Evolutionary conservation across 495 filamentous ascomycete species (phyloP).

Genomic region (Aspergillus sclerotioniger): DNA sequence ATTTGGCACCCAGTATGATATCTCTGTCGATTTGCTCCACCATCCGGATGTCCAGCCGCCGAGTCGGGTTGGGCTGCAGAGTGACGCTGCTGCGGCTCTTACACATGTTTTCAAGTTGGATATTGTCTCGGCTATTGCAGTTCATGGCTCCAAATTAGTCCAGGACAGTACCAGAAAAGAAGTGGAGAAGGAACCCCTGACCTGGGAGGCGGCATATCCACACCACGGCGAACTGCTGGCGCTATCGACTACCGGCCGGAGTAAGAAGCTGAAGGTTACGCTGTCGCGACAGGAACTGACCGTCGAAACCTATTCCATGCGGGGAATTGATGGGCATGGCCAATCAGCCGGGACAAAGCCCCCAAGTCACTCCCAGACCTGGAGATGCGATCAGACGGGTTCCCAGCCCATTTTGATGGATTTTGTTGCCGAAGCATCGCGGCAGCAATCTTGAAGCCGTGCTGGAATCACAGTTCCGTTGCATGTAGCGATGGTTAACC

Average conservation of each 20-base stretch:
- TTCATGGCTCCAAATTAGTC: conserved; percentile 8
- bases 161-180: conserved; percentile 2
- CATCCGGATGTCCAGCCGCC: conserved; percentile 38
- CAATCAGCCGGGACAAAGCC: conserved; percentile 10
- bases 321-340: conserved; percentile 21
- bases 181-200: background rate
- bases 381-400: conserved; percentile 20
- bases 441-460: conserved; percentile 6
- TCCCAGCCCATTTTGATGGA: conserved; percentile 29
- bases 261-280: conserved; percentile 38
- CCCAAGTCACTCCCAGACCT: conserved; percentile 21
- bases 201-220: conserved; percentile 40
- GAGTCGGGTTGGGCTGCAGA: conserved; percentile 31
- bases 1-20: conserved; percentile 46
- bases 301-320: conserved; percentile 25
- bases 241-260: conserved; percentile 16
- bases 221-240: conserved; percentile 42
- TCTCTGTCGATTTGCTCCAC: conserved; percentile 39
- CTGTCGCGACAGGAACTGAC: conserved; percentile 34
- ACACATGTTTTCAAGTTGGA: conserved; percentile 42
- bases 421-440: conserved; percentile 30
- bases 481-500: too few species aligned
- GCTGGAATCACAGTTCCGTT: background rate
- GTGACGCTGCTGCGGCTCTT: conserved; percentile 38
- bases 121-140: conserved; percentile 33